Evolutionary conservation across 1,284 basidiomycete species (phyloP).

Genomic region (Ceratobasidium sp.): DNA sequence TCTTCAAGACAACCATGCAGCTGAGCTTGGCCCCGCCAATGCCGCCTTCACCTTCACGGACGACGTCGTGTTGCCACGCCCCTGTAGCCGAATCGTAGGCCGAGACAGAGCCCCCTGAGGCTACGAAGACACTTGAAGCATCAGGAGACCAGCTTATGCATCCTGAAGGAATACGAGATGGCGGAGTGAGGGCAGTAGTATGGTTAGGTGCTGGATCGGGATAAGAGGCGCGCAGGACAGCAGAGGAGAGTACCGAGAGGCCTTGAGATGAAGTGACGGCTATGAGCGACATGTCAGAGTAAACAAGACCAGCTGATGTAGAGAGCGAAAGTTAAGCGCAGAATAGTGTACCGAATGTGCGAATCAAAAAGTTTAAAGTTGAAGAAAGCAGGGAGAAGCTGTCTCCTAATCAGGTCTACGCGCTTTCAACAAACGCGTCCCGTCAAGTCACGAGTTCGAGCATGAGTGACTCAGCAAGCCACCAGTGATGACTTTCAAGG

Average conservation of each 20-base stretch:
- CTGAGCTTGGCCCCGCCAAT: constrained; percentile 39
- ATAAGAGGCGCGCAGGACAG: constrained; percentile 18
- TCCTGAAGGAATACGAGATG: constrained; percentile 29
- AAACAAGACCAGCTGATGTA: not conserved
- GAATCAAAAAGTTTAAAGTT: constrained; percentile 22
- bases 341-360: not conserved
- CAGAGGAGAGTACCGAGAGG: constrained; percentile 26
- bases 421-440: constrained; percentile 20
- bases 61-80: constrained; percentile 18
- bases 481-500: not conserved
- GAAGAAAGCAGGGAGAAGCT: not conserved
- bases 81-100: constrained; percentile 23
- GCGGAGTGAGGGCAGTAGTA: constrained; percentile 28
- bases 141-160: constrained; percentile 37
- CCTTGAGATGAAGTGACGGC: constrained; percentile 38
- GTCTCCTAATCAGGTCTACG: constrained; percentile 16
- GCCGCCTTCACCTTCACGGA: constrained; percentile 33
- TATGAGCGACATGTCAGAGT: constrained; percentile 30
- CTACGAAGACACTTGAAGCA: constrained; percentile 12
- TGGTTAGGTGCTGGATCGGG: constrained; percentile 21
- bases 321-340: constrained; percentile 15
- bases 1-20: constrained; percentile 32
- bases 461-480: constrained; percentile 24
- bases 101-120: constrained; percentile 37
- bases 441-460: not conserved